Evolutionary conservation across 768 basidiomycete species (phyloP).

Genomic region (Xerocomus brunneocitrinus): DNA sequence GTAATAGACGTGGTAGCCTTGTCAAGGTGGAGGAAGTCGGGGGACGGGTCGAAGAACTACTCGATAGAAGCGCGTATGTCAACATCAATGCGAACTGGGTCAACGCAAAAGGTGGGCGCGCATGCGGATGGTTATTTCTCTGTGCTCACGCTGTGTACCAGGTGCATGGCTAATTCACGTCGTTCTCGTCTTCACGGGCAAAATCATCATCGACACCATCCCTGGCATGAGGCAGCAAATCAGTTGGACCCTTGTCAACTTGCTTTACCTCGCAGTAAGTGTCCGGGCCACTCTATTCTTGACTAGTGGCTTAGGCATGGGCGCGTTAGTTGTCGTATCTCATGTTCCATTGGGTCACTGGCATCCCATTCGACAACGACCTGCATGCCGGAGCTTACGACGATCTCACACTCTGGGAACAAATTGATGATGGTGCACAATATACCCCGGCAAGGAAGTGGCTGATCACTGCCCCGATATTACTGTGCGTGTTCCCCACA

Average conservation of each 20-base stretch:
- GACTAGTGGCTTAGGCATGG: constrained; percentile 2
- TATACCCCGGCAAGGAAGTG: constrained; percentile 99
- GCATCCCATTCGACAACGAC: constrained; percentile 89
- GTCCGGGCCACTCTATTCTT: background rate
- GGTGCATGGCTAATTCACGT: constrained; percentile 99
- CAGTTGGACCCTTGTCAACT: constrained; percentile 92
- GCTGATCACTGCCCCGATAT: constrained; percentile 85
- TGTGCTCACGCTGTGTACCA: constrained; percentile 29
- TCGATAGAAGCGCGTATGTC: constrained; percentile 75
- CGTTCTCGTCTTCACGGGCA: constrained; percentile 84
- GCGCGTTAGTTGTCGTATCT: constrained; percentile 78
- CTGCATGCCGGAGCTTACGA: constrained; percentile 93
- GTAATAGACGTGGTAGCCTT: constrained; percentile 66
- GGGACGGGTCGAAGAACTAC: constrained; percentile 64
- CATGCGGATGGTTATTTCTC: constrained; percentile 9
- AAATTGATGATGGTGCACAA: constrained; percentile 97
- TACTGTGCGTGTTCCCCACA: constrained; percentile 55
- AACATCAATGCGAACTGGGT: constrained; percentile 94
- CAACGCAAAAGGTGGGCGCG: constrained; percentile 72
- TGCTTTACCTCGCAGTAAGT: constrained; percentile 84
- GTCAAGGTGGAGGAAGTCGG: constrained; percentile 85
- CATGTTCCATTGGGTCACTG: constrained; percentile 98
- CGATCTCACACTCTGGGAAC: constrained; percentile 97
- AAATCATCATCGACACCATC: constrained; percentile 88
- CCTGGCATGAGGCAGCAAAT: constrained; percentile 93